Percentiles rank a stretch among this genome's conserved stretches.
Conservation (phyloP, 768 basidiomycete species). For the Mycena rebaudengoi region DNA sequence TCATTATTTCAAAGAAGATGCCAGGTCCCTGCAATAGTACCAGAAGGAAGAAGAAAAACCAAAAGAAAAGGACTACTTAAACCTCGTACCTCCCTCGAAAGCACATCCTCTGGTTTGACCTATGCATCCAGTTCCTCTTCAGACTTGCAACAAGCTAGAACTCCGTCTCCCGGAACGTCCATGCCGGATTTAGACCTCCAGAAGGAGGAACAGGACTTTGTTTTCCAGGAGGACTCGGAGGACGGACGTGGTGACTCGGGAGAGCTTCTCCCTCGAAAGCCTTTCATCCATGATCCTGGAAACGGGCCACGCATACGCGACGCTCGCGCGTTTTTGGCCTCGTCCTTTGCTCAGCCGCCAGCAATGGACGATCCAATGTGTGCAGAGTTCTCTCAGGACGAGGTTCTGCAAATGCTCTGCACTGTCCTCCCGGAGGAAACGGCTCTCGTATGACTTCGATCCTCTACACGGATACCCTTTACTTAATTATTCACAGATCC, state of each 20-base stretch:
- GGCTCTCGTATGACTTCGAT: slow-evolving; percentile 61
- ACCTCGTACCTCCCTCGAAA: slow-evolving; percentile 22
- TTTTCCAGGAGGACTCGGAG: slow-evolving; percentile 24
- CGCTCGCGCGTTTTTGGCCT: slow-evolving; percentile 71
- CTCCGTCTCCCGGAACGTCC: slow-evolving; percentile 5
- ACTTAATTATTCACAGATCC: slow-evolving; percentile 52
- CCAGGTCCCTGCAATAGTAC: slow-evolving; percentile 70
- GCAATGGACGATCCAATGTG: slow-evolving; percentile 72
- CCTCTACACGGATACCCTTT: background rate
- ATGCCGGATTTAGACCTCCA: background rate
- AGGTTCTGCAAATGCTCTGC: slow-evolving; percentile 76
- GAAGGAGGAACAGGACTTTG: background rate
- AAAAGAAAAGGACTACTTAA: slow-evolving; percentile 42
- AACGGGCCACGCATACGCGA: slow-evolving; percentile 81
- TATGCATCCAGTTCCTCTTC: background rate
- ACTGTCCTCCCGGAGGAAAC: slow-evolving; percentile 76
- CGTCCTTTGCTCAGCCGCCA: slow-evolving; percentile 71
- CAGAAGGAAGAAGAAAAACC: slow-evolving; percentile 55
- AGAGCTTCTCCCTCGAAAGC: slow-evolving; percentile 46
- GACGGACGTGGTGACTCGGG: background rate
- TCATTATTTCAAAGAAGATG: too few relatives aligned
- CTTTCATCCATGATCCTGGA: slow-evolving; percentile 81
- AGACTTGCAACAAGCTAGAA: slow-evolving; percentile 1
- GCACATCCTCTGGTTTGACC: background rate
- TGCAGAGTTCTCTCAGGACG: slow-evolving; percentile 80